These are phyloP conservation scores for Tolypocladium endophyticum DNA, from an alignment of 2,329 filamentous ascomycete genomes.

Conservation along the genomic window DNA sequence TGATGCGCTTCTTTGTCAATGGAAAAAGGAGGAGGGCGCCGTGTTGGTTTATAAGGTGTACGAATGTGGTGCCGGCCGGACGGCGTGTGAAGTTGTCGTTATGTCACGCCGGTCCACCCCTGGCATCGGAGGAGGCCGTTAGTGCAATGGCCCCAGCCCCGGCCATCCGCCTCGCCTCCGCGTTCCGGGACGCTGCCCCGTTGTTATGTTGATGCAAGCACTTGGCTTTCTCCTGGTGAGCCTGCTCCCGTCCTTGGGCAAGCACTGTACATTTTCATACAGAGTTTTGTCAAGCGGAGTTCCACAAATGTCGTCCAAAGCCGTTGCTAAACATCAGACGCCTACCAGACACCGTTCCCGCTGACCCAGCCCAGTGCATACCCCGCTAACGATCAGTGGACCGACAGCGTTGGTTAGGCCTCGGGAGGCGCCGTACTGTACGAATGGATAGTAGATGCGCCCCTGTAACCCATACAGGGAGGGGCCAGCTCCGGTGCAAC, in stretches of 20 bases:
- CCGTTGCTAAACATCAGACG: neutral
- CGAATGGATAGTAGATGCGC: neutral
- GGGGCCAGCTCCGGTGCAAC: neutral
- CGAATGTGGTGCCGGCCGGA: neutral
- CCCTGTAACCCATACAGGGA: neutral
- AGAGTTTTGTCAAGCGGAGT: neutral
- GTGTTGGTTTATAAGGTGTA: neutral
- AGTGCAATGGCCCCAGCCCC: neutral
- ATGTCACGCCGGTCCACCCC: neutral
- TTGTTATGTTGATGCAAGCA: no score
- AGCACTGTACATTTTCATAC: neutral
- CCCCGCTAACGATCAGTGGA: neutral
- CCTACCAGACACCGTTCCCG: no score
- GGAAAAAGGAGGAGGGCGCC: neutral
- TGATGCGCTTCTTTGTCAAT: neutral
- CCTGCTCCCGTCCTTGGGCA: no score
- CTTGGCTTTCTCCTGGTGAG: no score
- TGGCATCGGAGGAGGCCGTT: neutral
- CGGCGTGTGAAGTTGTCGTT: neutral
- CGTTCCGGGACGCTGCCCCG: neutral
- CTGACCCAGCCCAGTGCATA: neutral
- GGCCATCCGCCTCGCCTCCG: neutral
- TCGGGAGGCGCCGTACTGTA: neutral
- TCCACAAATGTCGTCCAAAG: no score
- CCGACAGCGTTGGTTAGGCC: neutral